Evolutionary conservation across 1,284 basidiomycete genomes (phyloP).

Genomic region (Ceratobasidium sp.): DNA sequence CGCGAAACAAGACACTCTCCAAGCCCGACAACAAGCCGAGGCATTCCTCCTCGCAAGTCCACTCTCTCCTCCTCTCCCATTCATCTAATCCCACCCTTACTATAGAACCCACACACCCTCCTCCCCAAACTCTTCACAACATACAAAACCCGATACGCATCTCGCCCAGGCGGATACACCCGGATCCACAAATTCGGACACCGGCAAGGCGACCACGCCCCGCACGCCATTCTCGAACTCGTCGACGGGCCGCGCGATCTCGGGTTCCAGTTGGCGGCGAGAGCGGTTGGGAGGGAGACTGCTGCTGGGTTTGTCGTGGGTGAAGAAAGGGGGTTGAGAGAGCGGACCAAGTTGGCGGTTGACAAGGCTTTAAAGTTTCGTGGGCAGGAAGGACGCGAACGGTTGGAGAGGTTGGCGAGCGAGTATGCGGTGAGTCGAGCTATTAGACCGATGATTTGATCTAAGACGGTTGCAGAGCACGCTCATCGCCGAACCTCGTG

Average conservation of each 20-base stretch:
- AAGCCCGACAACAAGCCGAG: slow-evolving; percentile 73
- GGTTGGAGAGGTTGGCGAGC: slow-evolving; percentile 56
- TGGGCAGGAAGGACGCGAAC: slow-evolving; percentile 53
- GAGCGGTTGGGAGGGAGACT: slow-evolving; percentile 84
- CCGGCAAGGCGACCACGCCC: slow-evolving; percentile 93
- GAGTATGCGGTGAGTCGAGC: slow-evolving; percentile 58
- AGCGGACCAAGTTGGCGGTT: slow-evolving; percentile 55
- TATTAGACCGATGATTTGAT: background rate
- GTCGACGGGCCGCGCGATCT: slow-evolving; percentile 95
- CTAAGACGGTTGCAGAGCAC: slow-evolving; percentile 45
- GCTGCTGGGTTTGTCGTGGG: slow-evolving; percentile 53
- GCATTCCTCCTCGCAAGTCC: slow-evolving; percentile 73
- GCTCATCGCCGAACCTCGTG: slow-evolving; percentile 52
- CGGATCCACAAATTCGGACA: slow-evolving; percentile 92
- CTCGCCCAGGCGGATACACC: slow-evolving; percentile 94
- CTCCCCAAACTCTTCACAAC: slow-evolving; percentile 85
- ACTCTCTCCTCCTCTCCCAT: background rate
- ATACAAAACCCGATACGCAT: slow-evolving; percentile 84
- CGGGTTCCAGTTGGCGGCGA: slow-evolving; percentile 85
- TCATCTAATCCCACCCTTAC: slow-evolving; percentile 17
- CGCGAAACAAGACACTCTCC: slow-evolving; percentile 82
- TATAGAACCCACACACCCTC: slow-evolving; percentile 51
- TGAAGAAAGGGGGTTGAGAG: slow-evolving; percentile 50
- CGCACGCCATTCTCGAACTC: slow-evolving; percentile 90
- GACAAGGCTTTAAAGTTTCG: slow-evolving; percentile 59